Conservation (phyloP, 1,139 yeast genomes). For the Yamadazyma mexicana region DNA sequence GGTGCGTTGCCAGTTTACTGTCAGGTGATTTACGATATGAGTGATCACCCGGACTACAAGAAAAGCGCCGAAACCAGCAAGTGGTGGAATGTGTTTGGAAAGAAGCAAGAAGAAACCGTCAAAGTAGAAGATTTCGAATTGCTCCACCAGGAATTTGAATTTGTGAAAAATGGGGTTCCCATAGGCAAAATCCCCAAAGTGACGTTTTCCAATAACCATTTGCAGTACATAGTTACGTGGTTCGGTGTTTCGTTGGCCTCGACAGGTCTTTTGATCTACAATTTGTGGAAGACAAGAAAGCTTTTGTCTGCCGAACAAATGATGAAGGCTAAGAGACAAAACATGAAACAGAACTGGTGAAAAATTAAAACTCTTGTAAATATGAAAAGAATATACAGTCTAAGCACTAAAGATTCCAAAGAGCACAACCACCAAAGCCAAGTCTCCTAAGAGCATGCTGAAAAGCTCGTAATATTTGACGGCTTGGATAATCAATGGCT, state of each 20-base stretch:
- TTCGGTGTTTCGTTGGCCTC: slow-evolving; percentile 80
- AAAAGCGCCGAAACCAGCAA: slow-evolving; percentile 7
- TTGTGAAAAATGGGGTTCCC: slow-evolving; percentile 83
- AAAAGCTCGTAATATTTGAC: slow-evolving; percentile 41
- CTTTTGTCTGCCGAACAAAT: slow-evolving; percentile 40
- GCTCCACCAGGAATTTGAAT: slow-evolving; percentile 48
- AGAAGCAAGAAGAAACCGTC: slow-evolving; percentile 3
- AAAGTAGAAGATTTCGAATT: slow-evolving; percentile 31
- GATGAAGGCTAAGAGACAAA: slow-evolving; percentile 41
- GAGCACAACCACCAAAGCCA: slow-evolving; percentile 38
- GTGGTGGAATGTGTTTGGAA: background rate
- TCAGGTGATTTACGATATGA: slow-evolving; percentile 69
- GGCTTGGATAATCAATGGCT: slow-evolving; percentile 29
- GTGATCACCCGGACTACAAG: slow-evolving; percentile 58
- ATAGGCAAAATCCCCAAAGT: slow-evolving; percentile 79
- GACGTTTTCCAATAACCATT: slow-evolving; percentile 82
- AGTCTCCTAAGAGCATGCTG: slow-evolving; percentile 38
- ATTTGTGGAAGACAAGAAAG: slow-evolving; percentile 31
- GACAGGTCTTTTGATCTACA: slow-evolving; percentile 54
- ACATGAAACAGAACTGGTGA: slow-evolving; percentile 31
- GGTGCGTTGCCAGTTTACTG: slow-evolving; percentile 73
- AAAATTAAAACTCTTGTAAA: slow-evolving; percentile 4
- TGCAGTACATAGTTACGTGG: slow-evolving; percentile 94
- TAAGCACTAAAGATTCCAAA: slow-evolving; percentile 37
- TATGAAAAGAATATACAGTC: background rate